phyloP scores from a whole-genome alignment of 164 flowering plant genomes.

The Berberis thunbergii region DNA sequence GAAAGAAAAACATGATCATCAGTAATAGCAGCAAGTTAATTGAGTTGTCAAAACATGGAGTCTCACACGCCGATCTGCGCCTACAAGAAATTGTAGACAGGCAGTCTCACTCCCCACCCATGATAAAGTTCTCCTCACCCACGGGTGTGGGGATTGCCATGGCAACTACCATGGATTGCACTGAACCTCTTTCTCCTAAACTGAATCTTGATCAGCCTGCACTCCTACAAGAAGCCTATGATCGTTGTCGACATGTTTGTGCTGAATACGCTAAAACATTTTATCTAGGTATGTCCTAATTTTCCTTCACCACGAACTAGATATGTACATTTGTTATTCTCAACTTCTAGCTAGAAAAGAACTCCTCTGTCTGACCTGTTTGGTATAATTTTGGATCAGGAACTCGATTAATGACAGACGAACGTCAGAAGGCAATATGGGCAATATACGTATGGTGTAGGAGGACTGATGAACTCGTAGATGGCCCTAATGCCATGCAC shows the following conservation, averaged over 20 bases:
- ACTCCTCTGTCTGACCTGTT: too few relatives aligned
- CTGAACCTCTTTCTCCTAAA: too few relatives aligned
- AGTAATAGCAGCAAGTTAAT: neutral
- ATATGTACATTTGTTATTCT: too few relatives aligned
- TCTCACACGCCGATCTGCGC: conserved; percentile 27
- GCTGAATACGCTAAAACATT: conserved; percentile 73
- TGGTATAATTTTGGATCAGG: conserved; percentile 24
- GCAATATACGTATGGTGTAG: conserved; percentile 86
- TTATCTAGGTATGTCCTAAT: conserved; percentile 38
- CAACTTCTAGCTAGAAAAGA: too few relatives aligned
- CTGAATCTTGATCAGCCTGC: conserved; percentile 8
- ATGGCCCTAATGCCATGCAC: conserved; percentile 57
- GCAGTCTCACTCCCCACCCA: conserved; percentile 23
- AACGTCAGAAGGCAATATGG: conserved; percentile 67
- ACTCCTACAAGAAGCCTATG: conserved; percentile 55
- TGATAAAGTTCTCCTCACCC: too few relatives aligned
- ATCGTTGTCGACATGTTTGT: conserved; percentile 52
- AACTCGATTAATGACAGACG: conserved; percentile 63
- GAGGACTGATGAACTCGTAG: conserved; percentile 77
- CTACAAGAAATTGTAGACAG: conserved; percentile 35
- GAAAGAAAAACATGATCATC: neutral
- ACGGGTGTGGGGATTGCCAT: too few relatives aligned
- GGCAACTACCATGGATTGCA: too few relatives aligned
- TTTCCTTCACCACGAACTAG: neutral
- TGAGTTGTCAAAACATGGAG: conserved; percentile 23